Conservation (phyloP, 345 rosid genomes). For the Citrus unshiu region DNA sequence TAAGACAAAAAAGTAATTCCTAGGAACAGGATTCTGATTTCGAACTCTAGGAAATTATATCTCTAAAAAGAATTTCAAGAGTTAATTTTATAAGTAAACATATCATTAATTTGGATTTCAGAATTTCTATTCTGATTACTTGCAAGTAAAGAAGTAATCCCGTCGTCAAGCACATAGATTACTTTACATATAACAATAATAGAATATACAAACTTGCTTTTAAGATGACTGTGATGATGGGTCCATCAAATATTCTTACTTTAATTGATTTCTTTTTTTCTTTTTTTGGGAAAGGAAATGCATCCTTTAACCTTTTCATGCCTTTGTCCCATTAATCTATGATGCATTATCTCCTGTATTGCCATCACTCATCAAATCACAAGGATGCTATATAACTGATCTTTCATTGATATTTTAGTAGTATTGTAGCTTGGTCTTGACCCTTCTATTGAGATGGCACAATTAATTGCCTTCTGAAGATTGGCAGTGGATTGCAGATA, state of each 20-base stretch:
- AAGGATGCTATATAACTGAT: not conserved
- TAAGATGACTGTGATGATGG: not conserved
- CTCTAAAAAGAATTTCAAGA: too few species aligned
- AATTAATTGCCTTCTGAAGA: not conserved
- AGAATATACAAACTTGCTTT: not conserved
- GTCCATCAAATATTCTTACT: not conserved
- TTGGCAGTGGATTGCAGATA: not conserved
- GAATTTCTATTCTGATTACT: accelerated
- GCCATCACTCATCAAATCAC: not conserved
- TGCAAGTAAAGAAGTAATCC: too few species aligned
- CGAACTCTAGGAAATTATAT: too few species aligned
- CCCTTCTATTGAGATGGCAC: not conserved
- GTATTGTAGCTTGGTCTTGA: not conserved
- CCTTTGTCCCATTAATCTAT: not conserved
- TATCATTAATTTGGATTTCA: too few species aligned
- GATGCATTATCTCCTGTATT: not conserved
- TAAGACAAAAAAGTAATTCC: too few species aligned
- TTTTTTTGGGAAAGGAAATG: not conserved
- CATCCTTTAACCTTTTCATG: not conserved
- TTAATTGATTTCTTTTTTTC: not conserved
- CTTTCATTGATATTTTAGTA: too few species aligned
- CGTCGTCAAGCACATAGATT: too few species aligned
- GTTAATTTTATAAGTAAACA: too few species aligned
- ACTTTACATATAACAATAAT: too few species aligned
- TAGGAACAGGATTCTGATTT: too few species aligned